Evolutionary conservation across 2,329 filamentous ascomycete species (phyloP).

Genomic region (Ascochyta lentis): DNA sequence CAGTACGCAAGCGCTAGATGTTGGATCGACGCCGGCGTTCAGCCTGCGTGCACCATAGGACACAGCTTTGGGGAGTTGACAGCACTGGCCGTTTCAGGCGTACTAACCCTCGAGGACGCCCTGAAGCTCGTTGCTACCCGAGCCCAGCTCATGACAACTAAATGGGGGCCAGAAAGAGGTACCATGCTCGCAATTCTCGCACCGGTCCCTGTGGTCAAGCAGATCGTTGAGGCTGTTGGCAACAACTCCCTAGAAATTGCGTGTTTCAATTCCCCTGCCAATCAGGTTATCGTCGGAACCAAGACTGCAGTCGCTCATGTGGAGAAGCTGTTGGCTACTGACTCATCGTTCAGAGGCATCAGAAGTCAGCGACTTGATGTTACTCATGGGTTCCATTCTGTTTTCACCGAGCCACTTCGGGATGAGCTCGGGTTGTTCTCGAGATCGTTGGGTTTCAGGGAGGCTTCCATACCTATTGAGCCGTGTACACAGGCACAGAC

Average conservation of each 20-base stretch:
- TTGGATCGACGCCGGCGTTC: constrained; percentile 27
- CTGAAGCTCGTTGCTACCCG: constrained; percentile 46
- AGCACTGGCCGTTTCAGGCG: constrained; percentile 44
- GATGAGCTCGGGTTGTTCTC: constrained; percentile 40
- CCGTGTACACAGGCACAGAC: neutral
- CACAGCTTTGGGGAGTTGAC: constrained; percentile 50
- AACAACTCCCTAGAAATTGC: constrained; percentile 45
- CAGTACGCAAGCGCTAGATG: constrained; percentile 30
- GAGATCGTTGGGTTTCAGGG: neutral
- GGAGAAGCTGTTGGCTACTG: constrained; percentile 3
- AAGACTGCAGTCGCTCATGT: constrained; percentile 40
- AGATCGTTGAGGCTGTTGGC: constrained; percentile 5
- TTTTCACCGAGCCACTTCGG: constrained; percentile 37
- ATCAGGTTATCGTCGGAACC: constrained; percentile 53
- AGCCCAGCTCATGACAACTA: constrained; percentile 35
- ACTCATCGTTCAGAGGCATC: neutral
- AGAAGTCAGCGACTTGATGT: constrained; percentile 33
- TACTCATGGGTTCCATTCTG: constrained; percentile 38
- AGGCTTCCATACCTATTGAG: neutral
- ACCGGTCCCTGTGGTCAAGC: neutral
- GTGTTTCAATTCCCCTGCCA: constrained; percentile 47
- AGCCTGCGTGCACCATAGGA: constrained; percentile 18
- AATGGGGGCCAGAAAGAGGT: constrained; percentile 30
- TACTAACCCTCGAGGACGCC: constrained; percentile 34
- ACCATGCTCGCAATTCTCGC: constrained; percentile 30